Evolutionary conservation across 75 land plant genomes (phyloP), one percentile per base, ranked within the genome.

Genomic region (Pseudotsuga menziesii): DNA sequence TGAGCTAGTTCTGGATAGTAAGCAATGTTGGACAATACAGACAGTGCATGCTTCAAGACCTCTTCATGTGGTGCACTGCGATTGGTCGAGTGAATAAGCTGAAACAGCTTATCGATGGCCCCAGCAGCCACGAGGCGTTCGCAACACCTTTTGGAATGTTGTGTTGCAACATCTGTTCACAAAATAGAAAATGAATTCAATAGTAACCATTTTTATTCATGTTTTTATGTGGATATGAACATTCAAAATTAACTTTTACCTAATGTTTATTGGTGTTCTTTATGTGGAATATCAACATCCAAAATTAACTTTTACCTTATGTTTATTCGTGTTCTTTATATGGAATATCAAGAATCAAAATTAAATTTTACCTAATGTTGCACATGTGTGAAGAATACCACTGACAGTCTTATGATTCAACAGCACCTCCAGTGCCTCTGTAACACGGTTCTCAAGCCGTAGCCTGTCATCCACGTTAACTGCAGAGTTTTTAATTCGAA

Each of bases 11-110:
- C 80, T 70, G 90, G 91, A 78, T 89, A 85, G 17, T 83, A 88
- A 48, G 88, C 83, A 80, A 95, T 88, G 82, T 95, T 95, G 59
- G 85, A 85, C 11, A 95, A 83, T 64, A 87, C 89, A n/a, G 98
- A 95, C 20, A 92, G 78, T 19, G 91, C 92, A 82, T 91, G 95
- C 81, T 91, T 92, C 29, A 88, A 70, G 36, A 95, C 87, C 56
- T 95, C 90, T 62, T 89, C 91, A 71, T 91, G 89, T 4, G 98
- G 95, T n/a, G 88, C 81, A 72, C 98, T 93, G 27, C 89, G 87
- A 73, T 93, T 92, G 61, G 61, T 22, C 57, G 85, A 83, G 15
- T 83, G 83, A 27, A 95, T 88, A 0, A 88, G 85, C 82, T 88
- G 84, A 71, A 92, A 61, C 56, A 95, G 41, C 71, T 82, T 92